Evolutionary conservation across 2,329 filamentous ascomycete genomes (phyloP).

Genomic region (Pseudohalonectria lignicola): DNA sequence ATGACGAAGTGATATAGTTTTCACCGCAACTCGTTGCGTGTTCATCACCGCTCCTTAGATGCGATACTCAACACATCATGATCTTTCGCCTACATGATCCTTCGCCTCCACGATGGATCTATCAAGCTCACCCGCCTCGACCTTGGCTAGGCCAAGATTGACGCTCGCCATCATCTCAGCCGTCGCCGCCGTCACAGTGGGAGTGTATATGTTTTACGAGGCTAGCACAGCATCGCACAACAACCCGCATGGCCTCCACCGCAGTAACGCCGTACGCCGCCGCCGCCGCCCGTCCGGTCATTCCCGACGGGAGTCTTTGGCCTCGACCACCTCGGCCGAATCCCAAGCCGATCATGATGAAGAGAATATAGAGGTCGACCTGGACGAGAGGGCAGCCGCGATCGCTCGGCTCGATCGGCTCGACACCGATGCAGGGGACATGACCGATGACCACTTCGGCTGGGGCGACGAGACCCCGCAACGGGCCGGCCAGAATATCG

Average conservation of each 20-base stretch:
- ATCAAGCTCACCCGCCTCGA: conserved; percentile 4
- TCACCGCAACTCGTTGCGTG: too few species aligned
- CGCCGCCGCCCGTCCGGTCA: conserved; percentile 9
- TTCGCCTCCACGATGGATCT: conserved; percentile 7
- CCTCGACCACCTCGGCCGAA: conserved; percentile 21
- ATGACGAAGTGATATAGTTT: too few species aligned
- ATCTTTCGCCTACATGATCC: too few species aligned
- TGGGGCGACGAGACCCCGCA: conserved; percentile 37
- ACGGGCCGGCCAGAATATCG: conserved; percentile 64
- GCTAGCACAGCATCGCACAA: neutral
- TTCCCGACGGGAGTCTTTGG: conserved; percentile 5
- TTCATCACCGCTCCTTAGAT: too few species aligned
- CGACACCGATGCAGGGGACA: conserved; percentile 17
- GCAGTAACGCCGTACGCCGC: conserved; percentile 11
- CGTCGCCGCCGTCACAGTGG: conserved; percentile 6
- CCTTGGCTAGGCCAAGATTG: conserved; percentile 8
- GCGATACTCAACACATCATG: too few species aligned
- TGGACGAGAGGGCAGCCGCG: conserved; percentile 4
- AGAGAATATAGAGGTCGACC: conserved; percentile 24
- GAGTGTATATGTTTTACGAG: conserved; percentile 7
- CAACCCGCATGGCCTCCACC: conserved; percentile 5
- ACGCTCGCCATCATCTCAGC: conserved; percentile 7
- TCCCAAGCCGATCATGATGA: conserved; percentile 21
- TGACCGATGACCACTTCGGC: conserved; percentile 18
- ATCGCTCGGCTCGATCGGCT: too few species aligned